Conservation (phyloP, 2,329 filamentous ascomycete genomes). For the Diaporthe batatas region DNA sequence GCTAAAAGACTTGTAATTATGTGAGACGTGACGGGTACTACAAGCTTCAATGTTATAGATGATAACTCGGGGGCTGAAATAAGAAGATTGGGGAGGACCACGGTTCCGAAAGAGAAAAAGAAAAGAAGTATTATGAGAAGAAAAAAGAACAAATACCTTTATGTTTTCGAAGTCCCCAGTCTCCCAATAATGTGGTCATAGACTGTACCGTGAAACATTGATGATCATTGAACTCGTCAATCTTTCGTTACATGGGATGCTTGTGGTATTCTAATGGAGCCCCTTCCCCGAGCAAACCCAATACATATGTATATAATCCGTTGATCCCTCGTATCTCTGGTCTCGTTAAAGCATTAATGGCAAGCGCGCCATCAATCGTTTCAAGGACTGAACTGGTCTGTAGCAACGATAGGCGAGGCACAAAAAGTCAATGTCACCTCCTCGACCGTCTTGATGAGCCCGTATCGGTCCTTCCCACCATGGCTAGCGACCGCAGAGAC, state of each 20-base stretch:
- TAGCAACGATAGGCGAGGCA: too few species aligned
- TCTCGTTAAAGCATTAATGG: background rate
- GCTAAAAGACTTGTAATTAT: too few species aligned
- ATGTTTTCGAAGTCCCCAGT: too few species aligned
- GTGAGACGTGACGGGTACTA: too few species aligned
- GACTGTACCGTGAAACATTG: background rate
- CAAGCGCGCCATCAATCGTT: background rate
- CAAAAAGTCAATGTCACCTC: slow-evolving; percentile 3
- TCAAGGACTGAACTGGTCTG: background rate
- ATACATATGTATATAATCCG: background rate
- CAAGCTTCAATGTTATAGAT: too few species aligned
- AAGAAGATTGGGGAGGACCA: too few species aligned
- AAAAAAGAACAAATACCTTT: too few species aligned
- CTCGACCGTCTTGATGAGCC: slow-evolving; percentile 34
- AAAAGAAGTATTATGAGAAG: too few species aligned
- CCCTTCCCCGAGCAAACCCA: background rate
- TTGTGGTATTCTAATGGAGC: background rate
- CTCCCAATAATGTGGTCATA: background rate
- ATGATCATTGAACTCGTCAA: background rate
- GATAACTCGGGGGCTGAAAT: too few species aligned
- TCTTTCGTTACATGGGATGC: background rate
- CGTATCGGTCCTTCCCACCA: slow-evolving; percentile 39
- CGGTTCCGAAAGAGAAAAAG: too few species aligned
- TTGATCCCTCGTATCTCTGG: background rate
- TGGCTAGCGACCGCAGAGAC: slow-evolving; percentile 40